phyloP scores from a whole-genome alignment of 2,329 filamentous ascomycete genomes.

The Pestalotiopsis sp. region DNA sequence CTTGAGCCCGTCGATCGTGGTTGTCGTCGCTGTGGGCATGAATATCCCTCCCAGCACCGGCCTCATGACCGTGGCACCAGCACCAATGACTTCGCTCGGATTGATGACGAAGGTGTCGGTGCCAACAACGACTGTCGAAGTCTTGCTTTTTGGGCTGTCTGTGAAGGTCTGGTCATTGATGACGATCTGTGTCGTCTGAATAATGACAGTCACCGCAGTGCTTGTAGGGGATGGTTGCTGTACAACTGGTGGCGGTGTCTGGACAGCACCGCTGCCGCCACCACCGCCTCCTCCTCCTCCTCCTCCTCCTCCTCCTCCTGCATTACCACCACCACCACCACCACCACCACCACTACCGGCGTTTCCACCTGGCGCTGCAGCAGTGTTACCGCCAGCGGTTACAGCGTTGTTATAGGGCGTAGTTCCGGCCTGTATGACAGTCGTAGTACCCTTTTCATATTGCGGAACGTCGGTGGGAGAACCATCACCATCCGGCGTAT shows the following conservation, averaged over 20 bases:
- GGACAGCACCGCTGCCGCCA: neutral
- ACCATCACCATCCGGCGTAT: neutral
- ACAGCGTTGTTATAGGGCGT: neutral
- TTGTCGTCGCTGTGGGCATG: conserved; percentile 38
- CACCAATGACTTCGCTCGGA: conserved; percentile 47
- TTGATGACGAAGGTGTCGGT: conserved; percentile 49
- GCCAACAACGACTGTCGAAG: conserved; percentile 43
- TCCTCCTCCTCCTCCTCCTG: neutral
- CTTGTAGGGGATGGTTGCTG: conserved; percentile 4
- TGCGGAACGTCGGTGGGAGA: conserved; percentile 18
- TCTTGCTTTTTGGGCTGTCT: conserved; percentile 38
- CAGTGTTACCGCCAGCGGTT: neutral
- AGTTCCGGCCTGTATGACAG: neutral
- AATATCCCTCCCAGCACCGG: conserved; percentile 36
- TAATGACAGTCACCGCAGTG: conserved; percentile 42
- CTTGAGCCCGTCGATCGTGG: conserved; percentile 39
- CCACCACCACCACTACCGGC: neutral
- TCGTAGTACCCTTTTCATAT: conserved; percentile 18
- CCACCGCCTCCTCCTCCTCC: neutral
- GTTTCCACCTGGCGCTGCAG: neutral
- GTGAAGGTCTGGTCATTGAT: conserved; percentile 50
- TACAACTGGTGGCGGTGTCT: neutral
- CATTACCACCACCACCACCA: no score
- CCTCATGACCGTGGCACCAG: conserved; percentile 45
- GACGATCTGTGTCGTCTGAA: conserved; percentile 46